Conservation (phyloP, 1,284 basidiomycete species). For the Ganoderma boninense region DNA sequence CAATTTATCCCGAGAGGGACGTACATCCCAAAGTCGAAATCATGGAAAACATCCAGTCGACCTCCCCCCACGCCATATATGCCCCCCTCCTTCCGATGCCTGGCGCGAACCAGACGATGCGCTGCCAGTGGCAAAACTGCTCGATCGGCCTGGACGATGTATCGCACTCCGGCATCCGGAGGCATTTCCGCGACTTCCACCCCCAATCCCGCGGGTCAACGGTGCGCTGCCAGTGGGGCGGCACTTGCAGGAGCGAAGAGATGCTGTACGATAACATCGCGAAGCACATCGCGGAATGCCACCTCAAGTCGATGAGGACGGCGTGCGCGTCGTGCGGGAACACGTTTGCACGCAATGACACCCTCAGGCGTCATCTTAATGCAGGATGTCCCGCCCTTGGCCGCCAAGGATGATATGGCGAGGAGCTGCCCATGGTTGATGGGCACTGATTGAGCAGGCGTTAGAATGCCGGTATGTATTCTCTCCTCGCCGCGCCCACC, state of each 20-base stretch:
- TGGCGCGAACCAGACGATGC: background rate
- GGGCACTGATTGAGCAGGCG: background rate
- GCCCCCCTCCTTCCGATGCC: background rate
- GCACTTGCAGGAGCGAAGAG: slow-evolving; percentile 19
- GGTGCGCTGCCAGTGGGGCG: slow-evolving; percentile 22
- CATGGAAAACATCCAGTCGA: background rate
- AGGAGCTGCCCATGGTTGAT: background rate
- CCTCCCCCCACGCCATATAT: background rate
- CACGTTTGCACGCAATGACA: slow-evolving; percentile 27
- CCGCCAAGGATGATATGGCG: background rate
- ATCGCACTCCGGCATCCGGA: slow-evolving; percentile 16
- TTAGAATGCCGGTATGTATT: background rate
- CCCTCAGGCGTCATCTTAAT: slow-evolving; percentile 24
- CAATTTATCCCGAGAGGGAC: background rate
- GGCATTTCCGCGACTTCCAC: slow-evolving; percentile 24
- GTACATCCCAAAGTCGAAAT: background rate
- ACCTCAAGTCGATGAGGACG: slow-evolving; percentile 25
- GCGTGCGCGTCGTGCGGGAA: slow-evolving; percentile 18
- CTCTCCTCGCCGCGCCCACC: background rate
- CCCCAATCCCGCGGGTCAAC: background rate
- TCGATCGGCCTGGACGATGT: slow-evolving; percentile 11
- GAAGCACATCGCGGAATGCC: slow-evolving; percentile 31
- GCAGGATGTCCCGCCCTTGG: slow-evolving; percentile 15
- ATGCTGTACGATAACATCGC: slow-evolving; percentile 33
- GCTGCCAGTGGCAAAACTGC: slow-evolving; percentile 25